These are phyloP conservation scores for Testicularia cyperi DNA, from an alignment of 1,284 basidiomycete species.

Conservation along the genomic window DNA sequence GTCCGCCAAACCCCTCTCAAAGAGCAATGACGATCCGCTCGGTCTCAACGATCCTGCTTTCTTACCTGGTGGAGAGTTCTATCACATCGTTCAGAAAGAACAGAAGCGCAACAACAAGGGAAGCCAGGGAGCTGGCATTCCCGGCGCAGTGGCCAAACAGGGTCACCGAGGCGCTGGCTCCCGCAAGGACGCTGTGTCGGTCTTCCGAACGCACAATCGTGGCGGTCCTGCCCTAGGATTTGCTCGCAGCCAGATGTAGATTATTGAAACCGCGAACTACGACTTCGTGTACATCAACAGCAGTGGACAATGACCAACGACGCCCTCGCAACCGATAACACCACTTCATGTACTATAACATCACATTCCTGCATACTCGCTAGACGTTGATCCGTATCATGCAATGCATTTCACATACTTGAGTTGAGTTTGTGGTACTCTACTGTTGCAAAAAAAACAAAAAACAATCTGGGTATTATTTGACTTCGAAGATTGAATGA, in stretches of 20 bases:
- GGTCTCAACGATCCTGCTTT: conserved; percentile 54
- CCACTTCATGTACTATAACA: no score
- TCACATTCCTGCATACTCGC: no score
- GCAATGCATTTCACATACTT: no score
- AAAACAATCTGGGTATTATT: no score
- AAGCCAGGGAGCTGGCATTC: not conserved
- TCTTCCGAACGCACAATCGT: conserved; percentile 23
- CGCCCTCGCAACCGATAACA: no score
- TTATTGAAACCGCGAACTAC: conserved; percentile 1
- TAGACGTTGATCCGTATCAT: no score
- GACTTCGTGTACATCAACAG: no score
- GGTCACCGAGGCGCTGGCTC: conserved; percentile 26
- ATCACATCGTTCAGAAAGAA: conserved; percentile 25
- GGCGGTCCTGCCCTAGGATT: conserved; percentile 29
- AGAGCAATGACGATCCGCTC: conserved; percentile 47
- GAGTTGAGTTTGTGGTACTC: not conserved
- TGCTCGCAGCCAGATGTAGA: conserved; percentile 29
- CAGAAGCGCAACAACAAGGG: conserved; percentile 16
- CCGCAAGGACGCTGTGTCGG: conserved; percentile 29
- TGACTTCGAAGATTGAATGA: conserved; percentile 31
- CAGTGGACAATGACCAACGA: no score
- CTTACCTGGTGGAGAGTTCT: conserved; percentile 48
- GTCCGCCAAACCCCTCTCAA: conserved; percentile 14
- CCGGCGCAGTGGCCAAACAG: conserved; percentile 3
- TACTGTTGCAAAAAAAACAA: no score